phyloP scores from a whole-genome alignment of 495 filamentous ascomycete species.

The Astrothelium subdiscretum region DNA sequence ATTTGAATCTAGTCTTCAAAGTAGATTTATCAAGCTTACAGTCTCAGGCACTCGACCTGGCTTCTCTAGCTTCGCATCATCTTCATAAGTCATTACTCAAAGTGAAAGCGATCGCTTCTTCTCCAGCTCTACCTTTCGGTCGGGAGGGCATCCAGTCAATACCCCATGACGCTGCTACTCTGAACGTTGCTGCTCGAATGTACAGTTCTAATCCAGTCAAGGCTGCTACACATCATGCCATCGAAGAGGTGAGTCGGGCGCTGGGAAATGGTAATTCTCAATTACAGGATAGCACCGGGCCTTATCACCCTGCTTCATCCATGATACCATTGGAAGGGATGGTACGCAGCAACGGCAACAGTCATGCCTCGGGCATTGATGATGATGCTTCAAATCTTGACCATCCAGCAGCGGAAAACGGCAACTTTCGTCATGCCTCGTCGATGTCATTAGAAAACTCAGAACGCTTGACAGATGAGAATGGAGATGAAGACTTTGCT shows the following conservation, averaged over 20 bases:
- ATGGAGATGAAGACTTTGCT: constrained; percentile 3
- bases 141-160: constrained; percentile 23
- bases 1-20: background rate
- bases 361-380: constrained; percentile 9
- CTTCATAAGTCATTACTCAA: constrained; percentile 65
- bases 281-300: background rate
- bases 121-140: constrained; percentile 34
- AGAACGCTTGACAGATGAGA: background rate
- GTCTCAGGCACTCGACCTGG: constrained; percentile 45
- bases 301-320: background rate
- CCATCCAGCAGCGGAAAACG: constrained; percentile 4
- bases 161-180: constrained; percentile 34
- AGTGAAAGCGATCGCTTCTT: constrained; percentile 53
- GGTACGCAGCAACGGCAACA: constrained; percentile 6
- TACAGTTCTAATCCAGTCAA: constrained; percentile 67
- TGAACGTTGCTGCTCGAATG: constrained; percentile 72
- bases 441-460: background rate
- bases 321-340: background rate
- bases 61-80: constrained; percentile 52
- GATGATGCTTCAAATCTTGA: constrained; percentile 10
- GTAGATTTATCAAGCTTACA: constrained; percentile 1
- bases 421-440: constrained; percentile 21
- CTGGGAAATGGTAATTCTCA: constrained; percentile 31
- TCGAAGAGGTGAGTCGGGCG: constrained; percentile 50
- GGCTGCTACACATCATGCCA: constrained; percentile 48